Evolutionary conservation across 371 early-diverging fungal genomes (phyloP).

Genomic region (Coemansia sp.): DNA sequence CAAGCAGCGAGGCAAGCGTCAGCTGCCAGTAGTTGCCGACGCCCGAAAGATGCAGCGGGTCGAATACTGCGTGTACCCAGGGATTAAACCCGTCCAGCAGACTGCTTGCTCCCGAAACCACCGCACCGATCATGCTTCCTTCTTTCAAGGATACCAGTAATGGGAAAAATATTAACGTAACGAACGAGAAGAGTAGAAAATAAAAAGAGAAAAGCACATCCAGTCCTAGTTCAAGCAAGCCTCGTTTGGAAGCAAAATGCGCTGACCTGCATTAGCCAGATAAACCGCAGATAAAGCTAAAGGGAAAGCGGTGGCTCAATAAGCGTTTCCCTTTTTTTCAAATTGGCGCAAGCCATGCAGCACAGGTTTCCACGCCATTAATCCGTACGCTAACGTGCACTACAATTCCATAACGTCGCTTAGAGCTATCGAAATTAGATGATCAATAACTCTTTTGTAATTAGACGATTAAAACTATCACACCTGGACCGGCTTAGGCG

Average conservation of each 20-base stretch:
- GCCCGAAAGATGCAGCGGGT: constrained; percentile 34
- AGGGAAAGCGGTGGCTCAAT: no score
- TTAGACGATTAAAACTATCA: background rate
- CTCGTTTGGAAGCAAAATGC: no score
- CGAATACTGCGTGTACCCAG: constrained; percentile 23
- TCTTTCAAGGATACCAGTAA: background rate
- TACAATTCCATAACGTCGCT: no score
- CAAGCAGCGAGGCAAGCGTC: constrained; percentile 10
- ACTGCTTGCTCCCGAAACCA: background rate
- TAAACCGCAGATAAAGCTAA: no score
- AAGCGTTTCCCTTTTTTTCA: no score
- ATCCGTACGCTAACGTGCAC: no score
- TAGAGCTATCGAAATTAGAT: no score
- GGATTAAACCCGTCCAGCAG: constrained; percentile 6
- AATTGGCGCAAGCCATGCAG: no score
- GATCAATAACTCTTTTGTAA: no score
- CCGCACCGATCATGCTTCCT: background rate
- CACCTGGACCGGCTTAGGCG: constrained; percentile 21
- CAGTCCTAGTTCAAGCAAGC: no score
- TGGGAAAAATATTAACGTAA: background rate
- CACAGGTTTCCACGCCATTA: no score
- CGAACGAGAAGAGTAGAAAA: background rate
- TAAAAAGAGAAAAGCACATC: background rate
- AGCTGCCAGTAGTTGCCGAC: constrained; percentile 37
- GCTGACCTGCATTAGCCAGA: no score